Evolutionary conservation across 2,329 filamentous ascomycete species (phyloP).

Genomic region (Mollisia scopiformis): DNA sequence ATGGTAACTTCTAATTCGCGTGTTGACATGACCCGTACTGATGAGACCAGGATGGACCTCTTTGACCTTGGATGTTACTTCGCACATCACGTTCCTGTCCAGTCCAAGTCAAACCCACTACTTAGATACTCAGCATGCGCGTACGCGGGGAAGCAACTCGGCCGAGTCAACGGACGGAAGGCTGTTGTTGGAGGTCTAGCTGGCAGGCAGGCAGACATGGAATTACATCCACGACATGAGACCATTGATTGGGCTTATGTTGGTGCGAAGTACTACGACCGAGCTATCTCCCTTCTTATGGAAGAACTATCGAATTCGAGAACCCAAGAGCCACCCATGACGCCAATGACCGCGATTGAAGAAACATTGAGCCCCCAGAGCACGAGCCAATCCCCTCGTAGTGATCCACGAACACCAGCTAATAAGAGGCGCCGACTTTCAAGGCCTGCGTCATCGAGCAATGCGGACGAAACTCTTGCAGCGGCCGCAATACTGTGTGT

Average conservation of each 20-base stretch:
- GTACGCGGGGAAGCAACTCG: constrained; percentile 63
- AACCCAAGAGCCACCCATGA: constrained; percentile 26
- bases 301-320: constrained; percentile 38
- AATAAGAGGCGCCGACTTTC: constrained; percentile 45
- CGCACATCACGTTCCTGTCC: constrained; percentile 60
- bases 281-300: constrained; percentile 54
- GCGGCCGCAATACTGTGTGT: constrained; percentile 69
- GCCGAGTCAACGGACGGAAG: constrained; percentile 54
- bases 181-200: constrained; percentile 51
- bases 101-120: constrained; percentile 51
- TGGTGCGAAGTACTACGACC: constrained; percentile 62
- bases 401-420: constrained; percentile 24
- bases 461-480: constrained; percentile 63
- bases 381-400: constrained; percentile 31
- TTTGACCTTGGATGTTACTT: constrained; percentile 62
- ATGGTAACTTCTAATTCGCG: constrained; percentile 45
- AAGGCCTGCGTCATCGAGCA: constrained; percentile 44
- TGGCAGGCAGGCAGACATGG: constrained; percentile 51
- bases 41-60: constrained; percentile 50
- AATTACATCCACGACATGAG: constrained; percentile 49
- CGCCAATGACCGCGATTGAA: constrained; percentile 38
- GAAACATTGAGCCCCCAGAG: constrained; percentile 27
- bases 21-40: background rate
- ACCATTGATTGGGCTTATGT: constrained; percentile 61
- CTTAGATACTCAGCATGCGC: constrained; percentile 58